Conservation (phyloP, 805 yeast genomes). For the Pichia californica region DNA sequence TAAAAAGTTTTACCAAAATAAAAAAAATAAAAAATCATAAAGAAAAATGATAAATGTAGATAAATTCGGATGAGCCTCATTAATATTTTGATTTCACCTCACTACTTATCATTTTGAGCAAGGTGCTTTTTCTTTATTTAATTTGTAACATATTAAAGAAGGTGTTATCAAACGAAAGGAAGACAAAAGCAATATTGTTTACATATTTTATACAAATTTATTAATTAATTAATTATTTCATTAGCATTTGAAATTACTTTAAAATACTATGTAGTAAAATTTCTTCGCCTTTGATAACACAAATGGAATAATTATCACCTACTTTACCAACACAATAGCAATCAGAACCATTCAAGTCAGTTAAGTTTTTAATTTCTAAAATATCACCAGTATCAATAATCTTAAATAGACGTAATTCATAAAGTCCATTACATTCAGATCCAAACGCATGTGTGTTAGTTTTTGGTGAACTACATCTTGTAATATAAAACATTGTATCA, state of each 20-base stretch:
- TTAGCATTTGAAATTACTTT: no score
- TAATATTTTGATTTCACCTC: no score
- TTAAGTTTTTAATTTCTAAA: slow-evolving; percentile 12
- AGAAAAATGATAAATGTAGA: no score
- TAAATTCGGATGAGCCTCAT: no score
- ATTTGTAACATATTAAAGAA: no score
- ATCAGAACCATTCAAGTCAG: slow-evolving; percentile 4
- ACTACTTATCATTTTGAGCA: no score
- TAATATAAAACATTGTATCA: slow-evolving; percentile 16
- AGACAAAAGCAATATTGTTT: background rate
- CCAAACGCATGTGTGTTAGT: no score
- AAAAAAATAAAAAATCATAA: no score
- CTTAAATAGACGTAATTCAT: slow-evolving; percentile 15
- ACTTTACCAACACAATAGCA: slow-evolving; percentile 20
- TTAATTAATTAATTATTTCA: background rate
- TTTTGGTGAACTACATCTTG: background rate
- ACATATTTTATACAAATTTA: background rate
- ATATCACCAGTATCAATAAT: slow-evolving; percentile 18
- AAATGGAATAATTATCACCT: slow-evolving; percentile 12
- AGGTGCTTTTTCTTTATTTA: no score
- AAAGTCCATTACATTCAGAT: background rate
- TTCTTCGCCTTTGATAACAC: slow-evolving; percentile 14
- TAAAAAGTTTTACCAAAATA: no score
- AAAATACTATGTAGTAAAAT: slow-evolving; percentile 13
- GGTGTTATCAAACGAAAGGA: background rate